phyloP scores from a whole-genome alignment of 495 filamentous ascomycete genomes.

The Podospora tetraspora region DNA sequence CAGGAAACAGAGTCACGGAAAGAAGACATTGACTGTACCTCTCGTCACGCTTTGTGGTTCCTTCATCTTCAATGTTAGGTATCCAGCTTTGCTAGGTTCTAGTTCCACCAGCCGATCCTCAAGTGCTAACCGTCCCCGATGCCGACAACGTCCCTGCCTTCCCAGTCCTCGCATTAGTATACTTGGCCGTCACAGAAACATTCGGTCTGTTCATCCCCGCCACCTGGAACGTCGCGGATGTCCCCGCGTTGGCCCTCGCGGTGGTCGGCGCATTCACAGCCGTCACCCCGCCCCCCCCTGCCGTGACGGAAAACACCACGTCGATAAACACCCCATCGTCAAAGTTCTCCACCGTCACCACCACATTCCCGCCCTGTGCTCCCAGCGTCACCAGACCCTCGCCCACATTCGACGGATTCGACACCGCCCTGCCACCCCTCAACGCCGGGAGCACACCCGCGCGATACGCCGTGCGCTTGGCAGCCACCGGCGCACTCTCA shows the following conservation, averaged over 20 bases:
- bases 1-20: neutral
- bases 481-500: neutral
- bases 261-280: neutral
- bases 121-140: neutral
- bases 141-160: neutral
- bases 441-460: slow-evolving; percentile 3
- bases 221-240: slow-evolving; percentile 2
- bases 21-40: neutral
- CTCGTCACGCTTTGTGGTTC: neutral
- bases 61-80: neutral
- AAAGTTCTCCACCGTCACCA: slow-evolving; percentile 5
- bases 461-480: slow-evolving; percentile 3
- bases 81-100: neutral
- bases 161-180: slow-evolving; percentile 7
- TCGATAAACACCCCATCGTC: slow-evolving; percentile 6
- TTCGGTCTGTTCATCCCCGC: neutral
- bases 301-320: neutral
- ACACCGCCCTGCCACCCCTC: neutral
- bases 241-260: neutral
- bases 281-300: neutral
- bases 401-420: neutral
- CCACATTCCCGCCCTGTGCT: neutral
- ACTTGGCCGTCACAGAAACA: slow-evolving; percentile 7
- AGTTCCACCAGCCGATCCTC: neutral
- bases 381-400: neutral